Conservation (phyloP, 768 basidiomycete species). For the Agaricus sinodeliciosus region DNA sequence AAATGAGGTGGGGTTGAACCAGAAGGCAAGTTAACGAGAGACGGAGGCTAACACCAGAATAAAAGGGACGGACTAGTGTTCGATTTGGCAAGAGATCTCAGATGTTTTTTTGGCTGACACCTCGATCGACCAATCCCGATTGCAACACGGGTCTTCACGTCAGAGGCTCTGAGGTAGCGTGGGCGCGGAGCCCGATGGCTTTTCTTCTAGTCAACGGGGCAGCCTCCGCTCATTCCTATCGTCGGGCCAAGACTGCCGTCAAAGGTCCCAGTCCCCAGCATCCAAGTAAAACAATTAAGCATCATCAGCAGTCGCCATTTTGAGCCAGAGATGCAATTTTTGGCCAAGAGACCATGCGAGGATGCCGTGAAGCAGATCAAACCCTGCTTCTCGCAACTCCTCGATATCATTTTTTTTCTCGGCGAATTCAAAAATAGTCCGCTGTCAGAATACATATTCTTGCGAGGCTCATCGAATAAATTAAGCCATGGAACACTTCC, state of each 20-base stretch:
- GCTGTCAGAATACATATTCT: too few species aligned
- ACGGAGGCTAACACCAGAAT: not conserved
- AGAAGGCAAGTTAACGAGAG: constrained; percentile 2
- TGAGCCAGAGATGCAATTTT: too few species aligned
- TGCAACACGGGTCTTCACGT: not conserved
- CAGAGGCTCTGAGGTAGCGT: constrained; percentile 2
- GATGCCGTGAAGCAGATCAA: too few species aligned
- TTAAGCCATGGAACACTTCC: too few species aligned
- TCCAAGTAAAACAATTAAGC: not conserved
- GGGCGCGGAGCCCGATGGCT: not conserved
- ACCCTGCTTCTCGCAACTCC: too few species aligned
- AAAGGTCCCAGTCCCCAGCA: not conserved
- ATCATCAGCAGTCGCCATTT: not conserved
- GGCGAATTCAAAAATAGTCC: too few species aligned
- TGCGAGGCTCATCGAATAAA: too few species aligned
- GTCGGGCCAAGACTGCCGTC: not conserved
- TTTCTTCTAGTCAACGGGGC: constrained; percentile 4
- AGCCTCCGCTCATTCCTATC: not conserved
- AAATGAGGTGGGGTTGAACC: not conserved
- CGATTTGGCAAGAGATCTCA: constrained; percentile 8
- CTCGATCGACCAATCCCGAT: constrained; percentile 2
- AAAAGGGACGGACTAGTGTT: not conserved
- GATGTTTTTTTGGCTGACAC: constrained; percentile 3
- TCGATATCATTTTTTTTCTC: too few species aligned
- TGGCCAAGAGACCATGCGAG: too few species aligned